Evolutionary conservation across 169 alveolate genomes (phyloP).

Genomic region (Cryptosporidium parvum): DNA sequence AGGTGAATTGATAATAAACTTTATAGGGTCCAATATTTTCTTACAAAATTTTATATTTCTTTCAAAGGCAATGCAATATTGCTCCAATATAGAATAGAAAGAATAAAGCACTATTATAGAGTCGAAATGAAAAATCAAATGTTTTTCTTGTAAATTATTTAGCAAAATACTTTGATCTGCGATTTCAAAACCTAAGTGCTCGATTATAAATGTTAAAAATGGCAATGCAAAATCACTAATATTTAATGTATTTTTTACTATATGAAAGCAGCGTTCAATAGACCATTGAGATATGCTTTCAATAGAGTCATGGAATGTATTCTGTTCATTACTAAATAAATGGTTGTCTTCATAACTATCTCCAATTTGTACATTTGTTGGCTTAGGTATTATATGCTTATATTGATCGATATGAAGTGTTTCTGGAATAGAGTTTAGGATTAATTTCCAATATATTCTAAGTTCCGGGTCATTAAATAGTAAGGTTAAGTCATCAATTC

Average conservation of each 20-base stretch:
- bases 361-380: neutral
- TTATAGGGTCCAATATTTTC: neutral
- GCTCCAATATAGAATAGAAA: conserved; percentile 33
- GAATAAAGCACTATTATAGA: conserved; percentile 27
- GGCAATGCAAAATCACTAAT: conserved; percentile 49
- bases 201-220: conserved; percentile 24
- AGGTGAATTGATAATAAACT: conserved; percentile 25
- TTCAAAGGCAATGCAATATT: neutral
- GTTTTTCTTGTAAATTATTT: neutral
- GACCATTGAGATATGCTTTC: conserved; percentile 57
- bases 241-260: conserved; percentile 39
- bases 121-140: neutral
- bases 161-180: neutral
- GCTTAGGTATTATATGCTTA: conserved; percentile 30
- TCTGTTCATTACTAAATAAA: neutral
- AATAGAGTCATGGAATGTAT: neutral
- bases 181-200: conserved; percentile 26
- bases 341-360: neutral
- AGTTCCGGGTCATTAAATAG: conserved; percentile 7
- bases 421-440: conserved; percentile 59
- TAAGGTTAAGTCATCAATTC: conserved; percentile 4
- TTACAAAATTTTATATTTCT: neutral
- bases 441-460: conserved; percentile 40
- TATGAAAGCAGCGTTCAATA: conserved; percentile 49
- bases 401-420: conserved; percentile 31